Percentiles rank a stretch among this genome's conserved stretches.
These are phyloP conservation scores for Neonectria coccinea DNA, from an alignment of 2,329 filamentous ascomycete species.

Conservation along the genomic window DNA sequence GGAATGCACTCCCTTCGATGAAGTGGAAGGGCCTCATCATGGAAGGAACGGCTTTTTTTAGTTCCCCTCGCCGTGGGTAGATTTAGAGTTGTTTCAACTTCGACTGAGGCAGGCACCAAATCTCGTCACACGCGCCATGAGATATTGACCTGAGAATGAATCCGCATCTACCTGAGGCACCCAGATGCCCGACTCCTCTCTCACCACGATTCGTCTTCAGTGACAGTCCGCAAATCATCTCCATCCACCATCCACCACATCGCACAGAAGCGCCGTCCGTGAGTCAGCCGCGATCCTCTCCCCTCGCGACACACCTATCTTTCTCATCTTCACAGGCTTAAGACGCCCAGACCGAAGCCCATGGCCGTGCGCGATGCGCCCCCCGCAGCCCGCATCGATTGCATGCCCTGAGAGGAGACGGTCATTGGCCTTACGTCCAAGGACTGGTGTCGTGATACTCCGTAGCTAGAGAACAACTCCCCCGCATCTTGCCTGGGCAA, in stretches of 20 bases:
- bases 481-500: slow-evolving; percentile 14
- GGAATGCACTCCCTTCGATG: slow-evolving; percentile 1
- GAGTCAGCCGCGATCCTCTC: neutral
- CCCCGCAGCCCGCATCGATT: neutral
- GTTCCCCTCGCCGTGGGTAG: neutral
- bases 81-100: slow-evolving; percentile 28
- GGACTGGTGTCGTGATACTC: neutral
- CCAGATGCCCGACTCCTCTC: neutral
- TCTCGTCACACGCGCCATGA: slow-evolving; percentile 10
- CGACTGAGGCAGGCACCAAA: slow-evolving; percentile 22
- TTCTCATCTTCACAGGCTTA: neutral
- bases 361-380: neutral
- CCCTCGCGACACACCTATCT: neutral
- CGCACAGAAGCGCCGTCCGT: neutral
- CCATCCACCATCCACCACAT: neutral
- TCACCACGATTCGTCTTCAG: neutral
- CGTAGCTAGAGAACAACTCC: neutral
- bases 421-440: neutral
- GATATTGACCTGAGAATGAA: neutral
- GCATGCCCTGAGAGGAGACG: neutral
- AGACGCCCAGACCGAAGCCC: neutral
- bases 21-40: neutral
- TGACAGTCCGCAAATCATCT: no score
- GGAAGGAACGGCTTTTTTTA: neutral
- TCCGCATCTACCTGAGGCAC: neutral